Evolutionary conservation across 2,329 filamentous ascomycete genomes (phyloP).

Genomic region (Claviceps maximensis): DNA sequence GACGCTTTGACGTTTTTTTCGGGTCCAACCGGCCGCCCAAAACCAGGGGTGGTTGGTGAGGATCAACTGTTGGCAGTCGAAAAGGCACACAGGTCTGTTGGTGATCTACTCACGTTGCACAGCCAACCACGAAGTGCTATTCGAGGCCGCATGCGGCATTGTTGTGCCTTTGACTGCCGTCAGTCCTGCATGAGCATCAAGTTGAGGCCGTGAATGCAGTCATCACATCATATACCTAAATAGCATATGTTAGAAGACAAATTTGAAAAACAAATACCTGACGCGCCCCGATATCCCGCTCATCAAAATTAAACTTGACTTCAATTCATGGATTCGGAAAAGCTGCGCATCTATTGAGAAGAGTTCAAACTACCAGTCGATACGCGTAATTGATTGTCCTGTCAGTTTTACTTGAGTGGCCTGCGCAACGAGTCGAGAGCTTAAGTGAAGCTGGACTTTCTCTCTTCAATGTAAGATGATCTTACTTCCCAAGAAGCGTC

Average conservation of each 20-base stretch:
- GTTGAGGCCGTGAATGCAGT: not conserved
- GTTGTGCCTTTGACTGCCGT: not conserved
- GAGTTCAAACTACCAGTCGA: not conserved
- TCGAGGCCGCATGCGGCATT: conserved; percentile 11
- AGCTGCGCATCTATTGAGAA: not conserved
- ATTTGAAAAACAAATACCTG: not conserved
- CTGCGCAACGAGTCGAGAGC: not conserved
- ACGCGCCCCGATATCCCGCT: not conserved
- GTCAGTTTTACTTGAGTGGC: not conserved
- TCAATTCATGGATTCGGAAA: not conserved
- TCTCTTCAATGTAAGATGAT: not conserved
- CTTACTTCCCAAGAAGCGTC: not conserved
- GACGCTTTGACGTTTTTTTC: conserved; percentile 4
- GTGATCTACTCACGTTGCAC: conserved; percentile 7
- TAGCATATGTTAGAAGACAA: conserved; percentile 3
- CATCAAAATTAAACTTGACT: not conserved
- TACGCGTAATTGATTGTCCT: not conserved
- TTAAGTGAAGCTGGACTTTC: not conserved
- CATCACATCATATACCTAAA: conserved; percentile 1
- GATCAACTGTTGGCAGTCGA: conserved; percentile 8
- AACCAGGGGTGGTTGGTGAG: conserved; percentile 7
- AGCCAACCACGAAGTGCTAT: conserved; percentile 5
- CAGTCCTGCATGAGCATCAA: not conserved
- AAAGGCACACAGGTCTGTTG: conserved; percentile 4
- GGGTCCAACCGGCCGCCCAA: conserved; percentile 5